These are phyloP conservation scores for Conticribra weissflogii DNA, from an alignment of 108 stramenopile genomes.

Conservation along the genomic window DNA sequence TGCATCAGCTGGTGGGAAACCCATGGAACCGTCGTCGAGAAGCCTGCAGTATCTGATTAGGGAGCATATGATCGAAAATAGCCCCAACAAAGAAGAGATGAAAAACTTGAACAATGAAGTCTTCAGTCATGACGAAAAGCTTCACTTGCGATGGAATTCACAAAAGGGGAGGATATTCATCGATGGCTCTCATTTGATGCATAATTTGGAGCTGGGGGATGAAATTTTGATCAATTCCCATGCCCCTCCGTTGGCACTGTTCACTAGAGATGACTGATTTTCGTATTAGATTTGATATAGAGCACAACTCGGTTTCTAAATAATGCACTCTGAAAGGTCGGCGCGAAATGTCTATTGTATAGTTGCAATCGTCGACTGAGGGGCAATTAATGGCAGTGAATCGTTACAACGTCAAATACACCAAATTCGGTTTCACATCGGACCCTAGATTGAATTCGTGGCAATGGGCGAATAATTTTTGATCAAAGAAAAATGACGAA, in stretches of 20 bases:
- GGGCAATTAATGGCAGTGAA: no score
- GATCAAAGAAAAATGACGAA: no score
- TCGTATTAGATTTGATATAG: no score
- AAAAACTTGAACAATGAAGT: conserved; percentile 74
- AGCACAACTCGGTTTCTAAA: no score
- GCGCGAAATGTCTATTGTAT: no score
- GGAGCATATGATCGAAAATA: conserved; percentile 88
- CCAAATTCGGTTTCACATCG: no score
- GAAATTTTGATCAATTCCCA: conserved; percentile 86
- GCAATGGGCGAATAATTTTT: no score
- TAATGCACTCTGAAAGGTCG: no score
- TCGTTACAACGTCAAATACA: no score
- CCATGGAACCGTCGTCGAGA: conserved; percentile 65
- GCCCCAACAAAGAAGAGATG: conserved; percentile 60
- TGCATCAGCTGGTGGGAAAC: conserved; percentile 89
- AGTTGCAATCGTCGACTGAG: no score
- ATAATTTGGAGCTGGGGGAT: conserved; percentile 93
- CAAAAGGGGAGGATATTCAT: conserved; percentile 82
- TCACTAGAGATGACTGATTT: conserved; percentile 34
- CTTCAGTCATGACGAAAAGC: conserved; percentile 61
- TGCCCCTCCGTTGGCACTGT: conserved; percentile 86
- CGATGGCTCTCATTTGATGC: conserved; percentile 84
- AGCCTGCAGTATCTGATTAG: conserved; percentile 94
- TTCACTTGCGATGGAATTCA: conserved; percentile 95
- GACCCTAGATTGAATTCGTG: no score